A percentile compares a stretch with the other conserved stretches of the same genome.
phyloP scores from a whole-genome alignment of 139 green algal genomes.

The Eudorina sp. region DNA sequence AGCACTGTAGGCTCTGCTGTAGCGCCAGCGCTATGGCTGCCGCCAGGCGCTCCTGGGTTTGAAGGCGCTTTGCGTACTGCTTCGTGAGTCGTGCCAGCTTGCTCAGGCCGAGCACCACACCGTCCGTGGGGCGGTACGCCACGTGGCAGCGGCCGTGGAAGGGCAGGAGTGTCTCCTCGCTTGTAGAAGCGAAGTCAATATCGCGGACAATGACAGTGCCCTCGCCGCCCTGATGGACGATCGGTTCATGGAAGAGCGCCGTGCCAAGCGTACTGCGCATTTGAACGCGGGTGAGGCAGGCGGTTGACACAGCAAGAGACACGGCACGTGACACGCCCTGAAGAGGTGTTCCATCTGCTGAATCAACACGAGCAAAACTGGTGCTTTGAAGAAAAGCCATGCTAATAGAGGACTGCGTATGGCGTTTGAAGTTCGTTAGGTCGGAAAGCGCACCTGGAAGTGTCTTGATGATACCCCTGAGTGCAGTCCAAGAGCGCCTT shows the following conservation, averaged over 20 bases:
- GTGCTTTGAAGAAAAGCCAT: no score
- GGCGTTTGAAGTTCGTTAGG: no score
- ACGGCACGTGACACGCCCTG: no score
- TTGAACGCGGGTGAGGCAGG: not conserved
- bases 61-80: constrained; percentile 81
- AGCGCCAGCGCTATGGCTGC: constrained; percentile 67
- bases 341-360: no score
- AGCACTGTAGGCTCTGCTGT: constrained; percentile 57
- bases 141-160: constrained; percentile 94
- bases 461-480: constrained; percentile 70
- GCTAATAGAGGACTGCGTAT: no score
- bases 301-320: no score
- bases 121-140: constrained; percentile 88
- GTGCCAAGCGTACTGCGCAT: constrained; percentile 79
- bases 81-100: constrained; percentile 89
- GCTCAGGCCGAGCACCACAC: constrained; percentile 87
- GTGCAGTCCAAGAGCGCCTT: constrained; percentile 91
- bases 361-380: no score
- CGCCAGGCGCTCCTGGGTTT: constrained; percentile 79
- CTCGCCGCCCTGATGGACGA: constrained; percentile 60
- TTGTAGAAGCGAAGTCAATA: constrained; percentile 91
- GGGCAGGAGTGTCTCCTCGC: constrained; percentile 84
- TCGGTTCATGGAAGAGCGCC: constrained; percentile 87
- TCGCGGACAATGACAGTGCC: constrained; percentile 92
- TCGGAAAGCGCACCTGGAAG: constrained; percentile 58